phyloP scores from a whole-genome alignment of 2,329 filamentous ascomycete species.

The Teratosphaeriaceae sp. region DNA sequence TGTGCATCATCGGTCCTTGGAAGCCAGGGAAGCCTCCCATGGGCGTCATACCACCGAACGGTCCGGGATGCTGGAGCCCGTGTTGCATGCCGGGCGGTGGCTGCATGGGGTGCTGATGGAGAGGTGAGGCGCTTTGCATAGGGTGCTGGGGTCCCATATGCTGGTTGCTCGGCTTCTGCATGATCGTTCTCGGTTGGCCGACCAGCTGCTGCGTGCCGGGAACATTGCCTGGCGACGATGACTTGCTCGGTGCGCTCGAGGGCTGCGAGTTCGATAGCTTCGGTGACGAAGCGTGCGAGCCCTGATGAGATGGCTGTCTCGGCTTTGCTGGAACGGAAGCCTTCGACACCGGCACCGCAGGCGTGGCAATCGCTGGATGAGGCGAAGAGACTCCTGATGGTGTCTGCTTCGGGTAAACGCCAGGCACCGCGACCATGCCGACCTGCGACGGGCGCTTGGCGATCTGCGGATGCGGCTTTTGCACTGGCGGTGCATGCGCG shows the following conservation, averaged over 20 bases:
- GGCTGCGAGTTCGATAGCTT: constrained; percentile 53
- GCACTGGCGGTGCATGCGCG: constrained; percentile 26
- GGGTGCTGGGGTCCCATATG: constrained; percentile 34
- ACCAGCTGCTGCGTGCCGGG: constrained; percentile 60
- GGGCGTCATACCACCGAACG: constrained; percentile 40
- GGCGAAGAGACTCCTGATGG: constrained; percentile 62
- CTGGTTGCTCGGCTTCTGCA: constrained; percentile 50
- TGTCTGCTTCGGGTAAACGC: constrained; percentile 47
- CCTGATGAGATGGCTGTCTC: constrained; percentile 73
- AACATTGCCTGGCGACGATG: constrained; percentile 52
- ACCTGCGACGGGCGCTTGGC: constrained; percentile 55
- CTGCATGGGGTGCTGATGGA: constrained; percentile 54
- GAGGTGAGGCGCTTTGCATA: constrained; percentile 43
- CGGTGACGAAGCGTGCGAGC: constrained; percentile 61
- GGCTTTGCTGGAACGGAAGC: constrained; percentile 71
- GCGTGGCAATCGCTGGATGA: constrained; percentile 70
- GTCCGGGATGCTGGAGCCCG: constrained; percentile 30
- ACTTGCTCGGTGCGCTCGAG: constrained; percentile 42
- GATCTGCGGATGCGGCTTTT: constrained; percentile 33
- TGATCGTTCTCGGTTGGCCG: constrained; percentile 56
- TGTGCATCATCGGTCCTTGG: constrained; percentile 47
- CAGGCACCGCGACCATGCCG: constrained; percentile 49
- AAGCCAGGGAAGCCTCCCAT: constrained; percentile 54
- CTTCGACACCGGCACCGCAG: constrained; percentile 73
- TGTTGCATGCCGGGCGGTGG: constrained; percentile 52